Base-by-base conservation (phyloP, 2,329 filamentous ascomycete species). In the Sporothrix brunneoviolacea region DNA sequence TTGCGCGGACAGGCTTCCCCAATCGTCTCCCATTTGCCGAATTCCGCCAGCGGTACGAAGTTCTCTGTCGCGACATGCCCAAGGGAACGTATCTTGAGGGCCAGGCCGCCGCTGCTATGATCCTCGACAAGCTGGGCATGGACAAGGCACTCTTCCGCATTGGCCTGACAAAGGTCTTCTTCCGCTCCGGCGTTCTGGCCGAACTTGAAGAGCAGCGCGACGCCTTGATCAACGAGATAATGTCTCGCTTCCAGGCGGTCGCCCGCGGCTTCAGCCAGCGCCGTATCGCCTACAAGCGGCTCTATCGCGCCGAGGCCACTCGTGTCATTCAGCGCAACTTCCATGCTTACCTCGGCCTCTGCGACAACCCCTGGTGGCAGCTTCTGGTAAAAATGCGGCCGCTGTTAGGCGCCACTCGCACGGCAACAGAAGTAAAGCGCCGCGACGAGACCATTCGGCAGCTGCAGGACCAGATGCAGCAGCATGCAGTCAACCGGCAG, bases 171-270 rank as follows among this genome's bases (percentile, higher is more conserved):
- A 98, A 98, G 68, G 91, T 98, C 12, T 98, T 98, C 71, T 98
- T 98, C 77, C 80, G 94, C 55, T 90, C 93, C 38, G 93, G 93
- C 53, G 91, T 99, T 3, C 77, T 99, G 41, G 93, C 93, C 33
- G 93, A 98, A 65, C 75, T 99, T 13, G 93, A 99, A 78, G 94
- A 97, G 67, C 88, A 94, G 65, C 84, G 93, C 51, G 93, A 98
- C 65, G 77, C 88, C 3, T 76, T 98, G 18, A 97, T 99, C 58
- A 86, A 88, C 8, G 86, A 95, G 57, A 95, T 98, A 64, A 91
- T 98, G 80, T 83, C 86, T 35, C 82, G 84, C 28, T 98, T 99
- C 64, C 94, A 98, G 63, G 93, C 91, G 0, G 76, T 95, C 46
- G 89, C 93, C 38, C 80, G 94, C 56, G 94, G 94, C 4, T 97